Evolutionary conservation across 768 basidiomycete genomes (phyloP), one percentile per base, ranked within the genome.

Genomic region (Calocybe gangraenosa): DNA sequence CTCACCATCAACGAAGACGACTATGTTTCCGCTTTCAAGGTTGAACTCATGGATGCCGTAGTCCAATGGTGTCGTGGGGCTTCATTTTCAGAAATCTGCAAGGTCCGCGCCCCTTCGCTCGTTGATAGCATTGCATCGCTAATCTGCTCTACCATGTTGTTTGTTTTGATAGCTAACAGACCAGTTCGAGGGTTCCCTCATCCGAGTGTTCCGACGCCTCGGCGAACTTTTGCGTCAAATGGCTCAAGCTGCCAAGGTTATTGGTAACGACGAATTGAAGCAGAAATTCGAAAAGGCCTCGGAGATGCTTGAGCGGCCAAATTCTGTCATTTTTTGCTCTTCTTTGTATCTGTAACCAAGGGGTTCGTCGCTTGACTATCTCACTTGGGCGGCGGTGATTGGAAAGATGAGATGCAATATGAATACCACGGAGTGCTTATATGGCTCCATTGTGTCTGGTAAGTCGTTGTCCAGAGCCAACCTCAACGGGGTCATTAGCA

Each of bases 41-140:
- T 96, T 15, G 95, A 97, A 59, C 81, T 99, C 40, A 99, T 98
- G 93, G 96, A 98, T 52, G 91, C 90, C 0, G 96, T 98, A 8
- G 76, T 92, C 28, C 88, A 92, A 50, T 99, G 96, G 96, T 98
- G 95, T 69, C 82, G 91, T n/a, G 96, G 96, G 3, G 90, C 93
- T 13, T 91, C 90, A 20, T 99, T 99, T 66, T 73, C 87, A 1
- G 95, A 99, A 19, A 92, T 97, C 45, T 92, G 90, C 78, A 96
- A 96, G 81, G 94, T 89, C n/a, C n/a, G n/a, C n/a, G n/a, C n/a
- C n/a, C n/a, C n/a, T n/a, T n/a, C n/a, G n/a, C n/a, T n/a, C n/a
- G n/a, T n/a, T n/a, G n/a, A n/a, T n/a, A n/a, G n/a, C n/a, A n/a
- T n/a, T n/a, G n/a, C n/a, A n/a, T n/a, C 47, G 51, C n/a, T 23